A percentile compares a stretch with the other conserved stretches of the same genome.
phyloP scores from a whole-genome alignment of 2,329 filamentous ascomycete species.

The Fusarium torulosum region DNA sequence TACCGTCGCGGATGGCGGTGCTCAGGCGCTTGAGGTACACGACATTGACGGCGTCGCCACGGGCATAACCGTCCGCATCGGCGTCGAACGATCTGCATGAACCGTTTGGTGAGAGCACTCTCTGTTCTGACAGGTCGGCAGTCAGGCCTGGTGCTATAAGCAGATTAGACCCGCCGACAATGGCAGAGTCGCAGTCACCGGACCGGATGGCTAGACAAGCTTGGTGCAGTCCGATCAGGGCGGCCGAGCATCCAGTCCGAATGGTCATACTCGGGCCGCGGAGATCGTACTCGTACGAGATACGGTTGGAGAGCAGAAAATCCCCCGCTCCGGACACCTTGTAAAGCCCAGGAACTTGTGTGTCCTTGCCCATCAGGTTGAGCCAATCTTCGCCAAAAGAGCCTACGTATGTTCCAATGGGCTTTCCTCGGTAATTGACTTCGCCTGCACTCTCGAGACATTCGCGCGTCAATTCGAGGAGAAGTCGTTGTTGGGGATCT shows the following conservation, averaged over 20 bases:
- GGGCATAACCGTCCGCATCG: constrained; percentile 60
- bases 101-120: constrained; percentile 47
- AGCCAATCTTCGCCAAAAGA: constrained; percentile 52
- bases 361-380: constrained; percentile 11
- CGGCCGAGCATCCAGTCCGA: constrained; percentile 54
- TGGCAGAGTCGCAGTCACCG: constrained; percentile 47
- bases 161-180: constrained; percentile 53
- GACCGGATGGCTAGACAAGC: constrained; percentile 49
- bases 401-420: constrained; percentile 38
- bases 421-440: constrained; percentile 15
- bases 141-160: constrained; percentile 48
- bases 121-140: constrained; percentile 41
- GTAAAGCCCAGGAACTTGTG: constrained; percentile 10
- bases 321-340: constrained; percentile 31
- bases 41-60: constrained; percentile 59
- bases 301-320: constrained; percentile 49
- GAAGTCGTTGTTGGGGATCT: constrained; percentile 55
- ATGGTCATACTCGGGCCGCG: constrained; percentile 59
- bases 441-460: constrained; percentile 53
- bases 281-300: constrained; percentile 57
- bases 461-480: constrained; percentile 55
- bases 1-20: constrained; percentile 59
- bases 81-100: constrained; percentile 53
- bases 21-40: constrained; percentile 59
- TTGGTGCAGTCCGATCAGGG: constrained; percentile 50